Conservation (phyloP, 2,329 filamentous ascomycete genomes). For the Leptographium wingfieldii region DNA sequence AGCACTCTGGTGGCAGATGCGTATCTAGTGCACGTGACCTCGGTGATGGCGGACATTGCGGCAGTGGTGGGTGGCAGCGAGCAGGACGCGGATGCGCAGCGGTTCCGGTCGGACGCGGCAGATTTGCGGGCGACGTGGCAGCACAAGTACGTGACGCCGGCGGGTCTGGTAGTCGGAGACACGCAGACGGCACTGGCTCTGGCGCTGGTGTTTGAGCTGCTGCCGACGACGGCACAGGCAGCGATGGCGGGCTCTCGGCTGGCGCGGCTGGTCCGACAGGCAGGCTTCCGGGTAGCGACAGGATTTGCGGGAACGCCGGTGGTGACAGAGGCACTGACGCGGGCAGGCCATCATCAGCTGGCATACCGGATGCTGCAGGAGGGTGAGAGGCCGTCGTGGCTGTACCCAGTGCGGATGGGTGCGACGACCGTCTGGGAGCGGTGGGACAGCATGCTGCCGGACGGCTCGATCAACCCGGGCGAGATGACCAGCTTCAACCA, state of each 20-base stretch:
- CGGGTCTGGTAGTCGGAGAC: constrained; percentile 14
- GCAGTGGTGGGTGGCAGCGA: constrained; percentile 12
- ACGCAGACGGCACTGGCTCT: constrained; percentile 19
- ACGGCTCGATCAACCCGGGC: constrained; percentile 24
- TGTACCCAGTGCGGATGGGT: constrained; percentile 26
- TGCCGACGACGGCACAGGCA: background rate
- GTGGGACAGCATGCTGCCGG: constrained; percentile 26
- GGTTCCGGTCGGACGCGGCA: constrained; percentile 13
- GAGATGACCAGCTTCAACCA: constrained; percentile 30
- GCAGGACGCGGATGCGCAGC: constrained; percentile 7
- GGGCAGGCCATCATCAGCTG: constrained; percentile 1
- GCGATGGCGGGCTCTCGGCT: constrained; percentile 6
- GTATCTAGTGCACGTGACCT: constrained; percentile 24
- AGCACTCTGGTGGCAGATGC: constrained; percentile 23
- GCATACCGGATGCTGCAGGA: constrained; percentile 24
- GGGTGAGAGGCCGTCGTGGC: constrained; percentile 20
- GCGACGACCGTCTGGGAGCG: constrained; percentile 29
- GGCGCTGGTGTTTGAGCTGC: constrained; percentile 16
- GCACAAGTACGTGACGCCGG: constrained; percentile 15
- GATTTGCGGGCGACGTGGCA: constrained; percentile 15
- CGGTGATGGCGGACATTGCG: constrained; percentile 16
- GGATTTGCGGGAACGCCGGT: constrained; percentile 17
- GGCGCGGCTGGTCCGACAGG: constrained; percentile 3
- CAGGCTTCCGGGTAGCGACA: constrained; percentile 13
- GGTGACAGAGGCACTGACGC: constrained; percentile 10